Evolutionary conservation across 495 filamentous ascomycete genomes (phyloP), one percentile per base, ranked within the genome.

Genomic region (Aspergillus cavernicola): DNA sequence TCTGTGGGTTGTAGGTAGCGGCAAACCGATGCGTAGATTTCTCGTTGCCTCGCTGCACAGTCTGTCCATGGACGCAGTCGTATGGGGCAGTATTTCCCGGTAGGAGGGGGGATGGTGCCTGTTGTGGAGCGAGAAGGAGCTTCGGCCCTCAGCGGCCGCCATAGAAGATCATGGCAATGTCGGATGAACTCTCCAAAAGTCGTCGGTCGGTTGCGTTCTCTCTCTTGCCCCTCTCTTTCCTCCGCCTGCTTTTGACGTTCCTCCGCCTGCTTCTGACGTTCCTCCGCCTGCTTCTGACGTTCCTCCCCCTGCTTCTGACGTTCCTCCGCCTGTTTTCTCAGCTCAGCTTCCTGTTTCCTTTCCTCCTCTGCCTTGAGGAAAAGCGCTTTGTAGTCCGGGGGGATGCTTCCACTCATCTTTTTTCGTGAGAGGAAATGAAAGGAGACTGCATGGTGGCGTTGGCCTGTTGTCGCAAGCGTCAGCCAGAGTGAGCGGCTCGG

Each of bases 161-260:
- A 75, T 33, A 74, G 53, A 19, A 70, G 53, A 45, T 63, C 50
- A 36, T 74, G 66, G 50, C 66, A 71, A 35, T 56, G 36, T 39
- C 41, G 54, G 33, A 75, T 56, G 55, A 71, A 63, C 50, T 72
- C 73, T 53, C 22, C 49, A 50, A 71, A 69, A 46, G 69, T 65
- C 31, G 70, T 73, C 19, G 4, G 62, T 55, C 24, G 43, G 35
- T 38, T 59, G 29, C 38, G 53, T n/a, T n/a, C n/a, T n/a, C n/a
- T n/a, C 12, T 53, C 31, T 11, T 43, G 38, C n/a, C 24, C 12
- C 22, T 29, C 3, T 36, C 24, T 13, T 33, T 55, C 57, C 18
- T 59, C 45, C 18, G 46, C 52, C 24, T 55, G 32, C 24, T 47
- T 46, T 29, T 15, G 37, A 2, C 6, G 37, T 9, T 39, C 18